Percentiles rank a stretch among this genome's conserved stretches.
Evolutionary conservation across 2,329 filamentous ascomycete genomes (phyloP).

Genomic region (Colletotrichum lupini): DNA sequence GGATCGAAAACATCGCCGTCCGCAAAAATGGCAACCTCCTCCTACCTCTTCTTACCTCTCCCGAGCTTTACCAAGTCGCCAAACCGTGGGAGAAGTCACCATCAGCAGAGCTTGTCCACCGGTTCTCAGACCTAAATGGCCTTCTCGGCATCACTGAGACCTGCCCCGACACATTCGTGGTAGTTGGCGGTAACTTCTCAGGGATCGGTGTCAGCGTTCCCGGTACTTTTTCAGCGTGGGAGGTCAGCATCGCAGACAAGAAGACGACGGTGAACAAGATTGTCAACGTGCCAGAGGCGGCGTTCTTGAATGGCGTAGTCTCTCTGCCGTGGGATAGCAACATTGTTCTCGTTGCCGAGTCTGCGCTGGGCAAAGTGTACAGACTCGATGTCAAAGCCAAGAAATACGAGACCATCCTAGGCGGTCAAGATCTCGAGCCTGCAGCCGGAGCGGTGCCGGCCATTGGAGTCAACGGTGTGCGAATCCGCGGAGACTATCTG

Average conservation of each 20-base stretch:
- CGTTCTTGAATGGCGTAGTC: neutral
- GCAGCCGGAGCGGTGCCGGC: neutral
- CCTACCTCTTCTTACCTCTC: neutral
- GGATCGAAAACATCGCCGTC: neutral
- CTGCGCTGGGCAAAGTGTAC: neutral
- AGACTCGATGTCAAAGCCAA: neutral
- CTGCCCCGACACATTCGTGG: neutral
- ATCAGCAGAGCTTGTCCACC: neutral
- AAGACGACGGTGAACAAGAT: neutral
- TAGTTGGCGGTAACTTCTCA: neutral
- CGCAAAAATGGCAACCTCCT: neutral
- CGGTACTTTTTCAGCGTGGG: neutral
- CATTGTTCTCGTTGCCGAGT: neutral
- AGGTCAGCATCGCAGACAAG: neutral
- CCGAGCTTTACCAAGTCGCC: neutral
- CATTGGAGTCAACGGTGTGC: neutral
- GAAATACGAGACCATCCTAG: neutral
- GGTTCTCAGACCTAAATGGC: neutral
- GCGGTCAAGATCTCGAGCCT: neutral
- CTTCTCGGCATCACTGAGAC: neutral
- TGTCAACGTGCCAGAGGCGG: neutral
- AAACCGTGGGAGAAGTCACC: neutral
- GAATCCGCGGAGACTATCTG: neutral
- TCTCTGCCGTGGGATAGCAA: neutral
- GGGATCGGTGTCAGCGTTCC: neutral